Evolutionary conservation across 148 eudicot species (phyloP).

Genomic region (Fallopia convolvulus): DNA sequence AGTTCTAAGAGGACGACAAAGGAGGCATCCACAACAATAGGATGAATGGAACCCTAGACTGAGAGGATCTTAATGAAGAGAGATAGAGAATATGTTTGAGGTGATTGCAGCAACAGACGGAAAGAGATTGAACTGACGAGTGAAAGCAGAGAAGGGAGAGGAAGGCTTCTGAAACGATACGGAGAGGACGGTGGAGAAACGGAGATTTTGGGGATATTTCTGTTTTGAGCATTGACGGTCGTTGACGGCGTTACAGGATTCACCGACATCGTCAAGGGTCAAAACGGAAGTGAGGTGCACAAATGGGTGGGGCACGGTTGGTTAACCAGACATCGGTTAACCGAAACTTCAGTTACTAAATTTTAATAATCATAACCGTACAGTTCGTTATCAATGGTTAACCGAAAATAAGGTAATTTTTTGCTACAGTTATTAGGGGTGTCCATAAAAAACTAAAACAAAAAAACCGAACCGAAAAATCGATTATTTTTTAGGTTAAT

Average conservation of each 20-base stretch:
- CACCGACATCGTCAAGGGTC: background rate
- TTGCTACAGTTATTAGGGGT: no score
- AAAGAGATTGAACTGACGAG: constrained; percentile 3
- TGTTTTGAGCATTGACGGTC: background rate
- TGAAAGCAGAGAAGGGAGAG: background rate
- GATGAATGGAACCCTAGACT: background rate
- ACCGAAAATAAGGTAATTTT: no score
- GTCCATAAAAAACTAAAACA: no score
- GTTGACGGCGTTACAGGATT: background rate
- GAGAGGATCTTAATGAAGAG: background rate
- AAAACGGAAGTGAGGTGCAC: background rate
- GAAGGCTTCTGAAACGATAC: background rate
- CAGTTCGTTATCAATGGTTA: no score
- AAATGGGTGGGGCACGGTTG: no score
- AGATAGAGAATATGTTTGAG: background rate
- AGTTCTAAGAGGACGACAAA: background rate
- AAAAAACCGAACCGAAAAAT: no score
- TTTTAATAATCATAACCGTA: no score
- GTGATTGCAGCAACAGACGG: background rate
- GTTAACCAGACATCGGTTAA: no score
- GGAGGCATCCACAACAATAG: background rate
- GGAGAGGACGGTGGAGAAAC: background rate
- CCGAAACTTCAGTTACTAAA: no score
- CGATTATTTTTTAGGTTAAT: no score
- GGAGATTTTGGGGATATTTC: background rate